Evolutionary conservation across 345 rosid species (phyloP), one percentile per base, ranked within the genome.

Genomic region (Aquilaria sinensis): DNA sequence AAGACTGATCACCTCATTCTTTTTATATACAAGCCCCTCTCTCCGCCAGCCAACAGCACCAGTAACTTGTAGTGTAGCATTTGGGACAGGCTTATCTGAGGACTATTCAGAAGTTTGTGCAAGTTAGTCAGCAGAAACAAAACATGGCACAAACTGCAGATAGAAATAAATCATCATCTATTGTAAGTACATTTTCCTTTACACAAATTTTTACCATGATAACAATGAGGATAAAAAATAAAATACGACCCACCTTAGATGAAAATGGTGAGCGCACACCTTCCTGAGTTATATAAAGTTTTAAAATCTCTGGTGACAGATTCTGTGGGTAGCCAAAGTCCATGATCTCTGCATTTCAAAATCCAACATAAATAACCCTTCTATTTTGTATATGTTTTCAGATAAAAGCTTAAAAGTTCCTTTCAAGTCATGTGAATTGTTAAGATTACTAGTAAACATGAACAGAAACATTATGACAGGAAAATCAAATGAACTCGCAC

Each of bases 11-110:
- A 88, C 99, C 92, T 94, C 99, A 75, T 94, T 90, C 83, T 95
- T 90, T 72, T 94, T 95, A 72, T 94, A 90, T 74, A 65, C 76
- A 71, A 90, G 99, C 37, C 99, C 99, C 82, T 90, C 99, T 74
- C 99, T 88, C 63, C 97, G 84, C 97, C 97, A 94, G 61, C 99
- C 99, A 72, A 94, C 97, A 61, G 99, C 97, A 75, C 99, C 99
- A 0, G 97, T 94, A 74, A 90, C 99, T 94, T 94, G 99, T 72
- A 90, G 80, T 32, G 99, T 94, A 51, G 99, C 99, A 83, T 94
- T 94, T 30, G 99, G 99, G 49, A 90, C 95, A 62, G 97, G 89
- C 81, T 72, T 94, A 70, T 94, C 97, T 29, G 89, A 66, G 0
- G 96, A 88, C 96, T 87, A 64, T 74, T 74, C 9, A 57, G 49